These are phyloP conservation scores for Debaryomycetaceae sp. DNA, from an alignment of 1,139 yeast genomes.

Conservation along the genomic window DNA sequence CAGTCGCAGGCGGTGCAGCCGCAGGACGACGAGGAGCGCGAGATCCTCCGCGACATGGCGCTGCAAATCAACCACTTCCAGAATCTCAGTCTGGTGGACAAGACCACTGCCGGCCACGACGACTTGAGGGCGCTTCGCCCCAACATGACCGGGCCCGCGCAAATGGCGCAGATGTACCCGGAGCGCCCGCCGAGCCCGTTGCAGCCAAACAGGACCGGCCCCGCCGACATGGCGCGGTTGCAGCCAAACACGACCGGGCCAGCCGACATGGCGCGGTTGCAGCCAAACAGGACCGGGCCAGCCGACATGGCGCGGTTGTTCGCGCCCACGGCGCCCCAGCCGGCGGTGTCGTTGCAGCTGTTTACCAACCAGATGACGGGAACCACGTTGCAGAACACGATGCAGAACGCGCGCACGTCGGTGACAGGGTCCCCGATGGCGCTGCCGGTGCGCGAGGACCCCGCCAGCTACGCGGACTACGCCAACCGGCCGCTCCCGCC, in stretches of 20 bases:
- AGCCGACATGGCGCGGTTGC: conserved; percentile 22
- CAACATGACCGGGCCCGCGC: conserved; percentile 54
- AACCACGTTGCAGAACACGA: conserved; percentile 34
- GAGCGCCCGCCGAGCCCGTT: conserved; percentile 18
- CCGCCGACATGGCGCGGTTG: conserved; percentile 9
- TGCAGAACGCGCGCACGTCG: conserved; percentile 26
- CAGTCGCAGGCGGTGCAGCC: conserved; percentile 18
- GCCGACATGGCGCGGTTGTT: conserved; percentile 34
- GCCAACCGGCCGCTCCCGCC: conserved; percentile 29
- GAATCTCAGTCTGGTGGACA: conserved; percentile 58
- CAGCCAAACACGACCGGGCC: conserved; percentile 27
- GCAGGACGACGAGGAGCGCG: conserved; percentile 49
- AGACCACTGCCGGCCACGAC: conserved; percentile 53
- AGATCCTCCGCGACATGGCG: conserved; percentile 62
- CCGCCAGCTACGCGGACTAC: conserved; percentile 7
- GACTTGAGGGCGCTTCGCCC: conserved; percentile 37
- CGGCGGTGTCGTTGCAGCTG: conserved; percentile 34
- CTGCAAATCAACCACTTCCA: conserved; percentile 64
- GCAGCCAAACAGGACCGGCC: too few relatives aligned
- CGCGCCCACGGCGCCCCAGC: conserved; percentile 19
- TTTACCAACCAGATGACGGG: conserved; percentile 47
- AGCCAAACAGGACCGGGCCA: conserved; percentile 38
- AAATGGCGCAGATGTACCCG: conserved; percentile 28
- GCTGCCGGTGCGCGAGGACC: conserved; percentile 19
- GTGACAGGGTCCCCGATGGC: conserved; percentile 18